phyloP scores from a whole-genome alignment of 495 filamentous ascomycete genomes.

The Podospora fimiseda region DNA sequence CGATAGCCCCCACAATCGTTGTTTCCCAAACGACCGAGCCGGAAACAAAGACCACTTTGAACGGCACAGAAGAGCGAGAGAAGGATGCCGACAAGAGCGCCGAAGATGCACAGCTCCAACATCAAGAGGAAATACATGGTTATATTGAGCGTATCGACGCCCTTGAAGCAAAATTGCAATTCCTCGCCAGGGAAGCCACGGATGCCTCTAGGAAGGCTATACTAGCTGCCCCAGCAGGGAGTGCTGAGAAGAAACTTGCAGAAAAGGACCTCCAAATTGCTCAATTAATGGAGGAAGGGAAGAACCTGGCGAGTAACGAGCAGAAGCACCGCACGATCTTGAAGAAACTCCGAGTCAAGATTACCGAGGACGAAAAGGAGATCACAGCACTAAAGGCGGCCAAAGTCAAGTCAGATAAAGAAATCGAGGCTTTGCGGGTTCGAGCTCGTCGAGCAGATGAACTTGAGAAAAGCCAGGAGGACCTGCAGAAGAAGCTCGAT shows the following conservation, averaged over 20 bases:
- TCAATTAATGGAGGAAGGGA: conserved; percentile 83
- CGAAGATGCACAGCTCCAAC: conserved; percentile 53
- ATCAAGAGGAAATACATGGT: conserved; percentile 71
- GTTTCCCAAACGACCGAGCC: not conserved
- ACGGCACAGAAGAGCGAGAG: conserved; percentile 1
- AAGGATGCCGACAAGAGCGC: conserved; percentile 47
- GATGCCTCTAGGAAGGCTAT: conserved; percentile 63
- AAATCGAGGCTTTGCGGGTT: conserved; percentile 50
- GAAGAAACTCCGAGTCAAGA: conserved; percentile 68
- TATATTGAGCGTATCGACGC: conserved; percentile 91
- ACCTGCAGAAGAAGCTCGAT: conserved; percentile 56
- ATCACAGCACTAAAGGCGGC: conserved; percentile 53
- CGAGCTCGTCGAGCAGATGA: conserved; percentile 58
- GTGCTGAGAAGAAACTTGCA: conserved; percentile 66
- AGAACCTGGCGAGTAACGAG: conserved; percentile 79
- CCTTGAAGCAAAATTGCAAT: conserved; percentile 81
- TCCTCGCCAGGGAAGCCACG: conserved; percentile 71
- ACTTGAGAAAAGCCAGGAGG: conserved; percentile 58
- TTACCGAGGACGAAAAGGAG: conserved; percentile 58
- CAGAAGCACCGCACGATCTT: conserved; percentile 74
- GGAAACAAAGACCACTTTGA: not conserved
- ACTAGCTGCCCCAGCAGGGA: conserved; percentile 53
- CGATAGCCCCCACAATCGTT: conserved; percentile 1
- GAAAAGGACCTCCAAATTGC: conserved; percentile 90
- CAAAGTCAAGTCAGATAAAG: conserved; percentile 62